phyloP scores from a whole-genome alignment of 2,329 filamentous ascomycete genomes.

The Xylaria polymorpha region DNA sequence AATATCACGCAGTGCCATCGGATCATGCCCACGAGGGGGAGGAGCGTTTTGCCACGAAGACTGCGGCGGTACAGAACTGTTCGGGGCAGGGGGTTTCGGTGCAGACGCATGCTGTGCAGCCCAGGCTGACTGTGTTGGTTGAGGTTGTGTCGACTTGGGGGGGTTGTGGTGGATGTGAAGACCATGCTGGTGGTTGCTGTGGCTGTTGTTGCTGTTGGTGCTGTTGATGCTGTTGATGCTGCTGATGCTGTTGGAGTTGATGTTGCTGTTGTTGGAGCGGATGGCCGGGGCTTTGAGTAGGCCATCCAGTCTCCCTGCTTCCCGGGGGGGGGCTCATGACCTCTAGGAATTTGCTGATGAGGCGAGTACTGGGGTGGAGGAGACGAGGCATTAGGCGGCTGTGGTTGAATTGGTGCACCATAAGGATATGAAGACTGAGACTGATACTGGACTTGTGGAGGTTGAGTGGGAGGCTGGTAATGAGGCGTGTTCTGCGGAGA shows the following conservation, averaged over 20 bases:
- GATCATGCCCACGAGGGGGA: conserved; percentile 49
- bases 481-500: conserved; percentile 62
- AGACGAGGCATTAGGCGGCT: conserved; percentile 58
- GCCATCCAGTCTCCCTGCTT: conserved; percentile 54
- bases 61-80: conserved; percentile 50
- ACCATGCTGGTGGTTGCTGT: conserved; percentile 48
- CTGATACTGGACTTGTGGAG: conserved; percentile 56
- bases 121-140: conserved; percentile 54
- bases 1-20: conserved; percentile 48
- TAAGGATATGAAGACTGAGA: conserved; percentile 59
- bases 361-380: conserved; percentile 67
- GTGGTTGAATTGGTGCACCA: conserved; percentile 55
- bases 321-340: conserved; percentile 55
- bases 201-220: conserved; percentile 50
- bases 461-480: conserved; percentile 57
- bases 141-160: conserved; percentile 52
- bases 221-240: conserved; percentile 38
- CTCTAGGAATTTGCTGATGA: conserved; percentile 58
- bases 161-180: conserved; percentile 53
- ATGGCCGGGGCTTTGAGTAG: conserved; percentile 47
- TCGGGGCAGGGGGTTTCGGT: conserved; percentile 53
- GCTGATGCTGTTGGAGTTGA: conserved; percentile 48
- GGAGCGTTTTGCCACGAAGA: conserved; percentile 52
- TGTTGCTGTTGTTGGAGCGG: conserved; percentile 49
- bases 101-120: conserved; percentile 54